Conservation (phyloP, 805 yeast genomes). For the Candida stauntonica region DNA sequence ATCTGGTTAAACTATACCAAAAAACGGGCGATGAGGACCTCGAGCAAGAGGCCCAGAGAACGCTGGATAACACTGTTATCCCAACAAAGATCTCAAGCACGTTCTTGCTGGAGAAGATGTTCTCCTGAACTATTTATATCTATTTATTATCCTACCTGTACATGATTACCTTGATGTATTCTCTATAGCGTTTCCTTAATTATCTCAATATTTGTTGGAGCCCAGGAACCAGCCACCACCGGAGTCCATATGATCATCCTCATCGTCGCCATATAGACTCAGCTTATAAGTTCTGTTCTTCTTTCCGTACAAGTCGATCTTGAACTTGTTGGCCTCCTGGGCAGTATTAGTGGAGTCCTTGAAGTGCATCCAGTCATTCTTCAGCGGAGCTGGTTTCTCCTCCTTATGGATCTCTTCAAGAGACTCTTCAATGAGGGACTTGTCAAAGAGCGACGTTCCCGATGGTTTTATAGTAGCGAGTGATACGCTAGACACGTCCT, state of each 20-base stretch:
- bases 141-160: no score
- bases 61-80: constrained; percentile 7
- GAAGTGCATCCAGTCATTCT: constrained; percentile 4
- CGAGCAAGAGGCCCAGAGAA: constrained; percentile 10
- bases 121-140: no score
- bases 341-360: background rate
- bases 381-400: constrained; percentile 2
- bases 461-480: constrained; percentile 5
- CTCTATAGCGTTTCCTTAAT: background rate
- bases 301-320: constrained; percentile 27
- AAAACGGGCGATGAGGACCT: constrained; percentile 16
- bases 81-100: constrained; percentile 6
- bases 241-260: constrained; percentile 10
- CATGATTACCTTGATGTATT: constrained; percentile 1
- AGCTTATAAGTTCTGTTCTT: constrained; percentile 23
- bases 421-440: constrained; percentile 22
- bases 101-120: constrained; percentile 9
- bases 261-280: constrained; percentile 19
- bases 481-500: constrained; percentile 6
- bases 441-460: constrained; percentile 18
- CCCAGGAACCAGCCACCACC: constrained; percentile 25
- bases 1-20: constrained; percentile 24
- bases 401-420: constrained; percentile 14
- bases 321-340: constrained; percentile 13
- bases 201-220: constrained; percentile 19